Evolutionary conservation across 305 asterid genomes (phyloP).

Genomic region (Rubia tinctorum): DNA sequence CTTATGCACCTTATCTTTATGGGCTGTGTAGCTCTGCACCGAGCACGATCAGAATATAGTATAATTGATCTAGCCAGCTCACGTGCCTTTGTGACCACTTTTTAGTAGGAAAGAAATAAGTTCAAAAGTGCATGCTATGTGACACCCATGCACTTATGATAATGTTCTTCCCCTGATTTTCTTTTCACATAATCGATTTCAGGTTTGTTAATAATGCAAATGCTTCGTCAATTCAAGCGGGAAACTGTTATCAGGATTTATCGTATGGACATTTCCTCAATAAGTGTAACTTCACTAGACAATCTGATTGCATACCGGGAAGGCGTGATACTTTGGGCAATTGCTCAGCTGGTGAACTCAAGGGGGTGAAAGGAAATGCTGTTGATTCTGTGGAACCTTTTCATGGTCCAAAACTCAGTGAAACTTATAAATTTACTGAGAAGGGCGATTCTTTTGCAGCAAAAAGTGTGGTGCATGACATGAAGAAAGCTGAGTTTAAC

Average conservation of each 20-base stretch:
- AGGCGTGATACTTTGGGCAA: conserved; percentile 14
- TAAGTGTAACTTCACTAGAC: conserved; percentile 29
- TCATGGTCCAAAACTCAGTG: conserved; percentile 29
- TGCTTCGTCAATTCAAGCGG: conserved; percentile 28
- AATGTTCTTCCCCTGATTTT: conserved; percentile 13
- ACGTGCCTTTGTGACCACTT: not conserved
- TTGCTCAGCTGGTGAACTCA: conserved; percentile 20
- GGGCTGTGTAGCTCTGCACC: not conserved
- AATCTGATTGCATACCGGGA: conserved; percentile 24
- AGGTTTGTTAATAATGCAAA: conserved; percentile 33
- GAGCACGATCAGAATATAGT: not conserved
- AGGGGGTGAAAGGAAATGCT: conserved; percentile 26
- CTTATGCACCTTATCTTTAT: not conserved
- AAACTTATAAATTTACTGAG: conserved; percentile 23
- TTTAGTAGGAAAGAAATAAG: not conserved
- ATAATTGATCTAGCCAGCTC: too few species aligned
- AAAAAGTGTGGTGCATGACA: conserved; percentile 24
- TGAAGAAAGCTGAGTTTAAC: conserved; percentile 34
- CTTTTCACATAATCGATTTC: conserved; percentile 28
- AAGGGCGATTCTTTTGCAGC: conserved; percentile 29
- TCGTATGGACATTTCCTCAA: conserved; percentile 27
- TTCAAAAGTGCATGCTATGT: not conserved
- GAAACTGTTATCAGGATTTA: conserved; percentile 31
- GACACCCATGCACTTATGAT: conserved; percentile 1
- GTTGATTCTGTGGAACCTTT: conserved; percentile 27